Conservation (phyloP, 306 rosid genomes). For the Lathyrus sativus region DNA sequence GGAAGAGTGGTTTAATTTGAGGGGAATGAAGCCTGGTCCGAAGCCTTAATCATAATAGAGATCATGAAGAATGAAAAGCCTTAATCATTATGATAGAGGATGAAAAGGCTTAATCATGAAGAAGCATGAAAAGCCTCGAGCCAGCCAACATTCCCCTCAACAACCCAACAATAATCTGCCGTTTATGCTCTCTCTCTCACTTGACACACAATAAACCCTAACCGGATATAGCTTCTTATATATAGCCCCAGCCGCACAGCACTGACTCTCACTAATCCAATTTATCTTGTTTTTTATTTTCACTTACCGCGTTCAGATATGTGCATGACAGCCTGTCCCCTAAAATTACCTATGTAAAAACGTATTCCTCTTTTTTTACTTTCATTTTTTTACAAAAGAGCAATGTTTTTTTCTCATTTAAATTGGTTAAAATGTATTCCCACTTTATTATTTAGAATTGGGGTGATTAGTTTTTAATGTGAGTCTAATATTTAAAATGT, state of each 20-base stretch:
- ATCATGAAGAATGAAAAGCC: not conserved
- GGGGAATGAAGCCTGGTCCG: constrained; percentile 98
- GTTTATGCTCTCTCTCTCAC: not conserved
- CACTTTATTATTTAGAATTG: no score
- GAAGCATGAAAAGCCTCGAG: constrained; percentile 63
- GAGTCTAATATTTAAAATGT: no score
- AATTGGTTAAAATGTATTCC: no score
- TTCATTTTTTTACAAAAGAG: no score
- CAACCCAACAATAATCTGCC: constrained; percentile 26
- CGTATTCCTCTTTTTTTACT: no score
- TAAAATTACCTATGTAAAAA: constrained; percentile 37
- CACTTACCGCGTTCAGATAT: constrained; percentile 37
- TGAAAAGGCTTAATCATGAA: no score
- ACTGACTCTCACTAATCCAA: constrained; percentile 44
- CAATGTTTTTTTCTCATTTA: no score
- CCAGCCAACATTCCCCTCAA: constrained; percentile 93
- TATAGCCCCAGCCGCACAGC: constrained; percentile 35
- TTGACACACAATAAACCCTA: constrained; percentile 51
- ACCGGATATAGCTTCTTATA: constrained; percentile 37
- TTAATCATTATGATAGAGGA: no score
- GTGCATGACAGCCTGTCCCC: constrained; percentile 33
- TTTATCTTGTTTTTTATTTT: not conserved
- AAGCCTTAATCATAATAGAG: constrained; percentile 43
- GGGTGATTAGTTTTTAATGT: no score
- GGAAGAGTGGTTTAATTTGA: constrained; percentile 35